Conservation (phyloP, 2,329 filamentous ascomycete species). For the Falciphora oryzae region DNA sequence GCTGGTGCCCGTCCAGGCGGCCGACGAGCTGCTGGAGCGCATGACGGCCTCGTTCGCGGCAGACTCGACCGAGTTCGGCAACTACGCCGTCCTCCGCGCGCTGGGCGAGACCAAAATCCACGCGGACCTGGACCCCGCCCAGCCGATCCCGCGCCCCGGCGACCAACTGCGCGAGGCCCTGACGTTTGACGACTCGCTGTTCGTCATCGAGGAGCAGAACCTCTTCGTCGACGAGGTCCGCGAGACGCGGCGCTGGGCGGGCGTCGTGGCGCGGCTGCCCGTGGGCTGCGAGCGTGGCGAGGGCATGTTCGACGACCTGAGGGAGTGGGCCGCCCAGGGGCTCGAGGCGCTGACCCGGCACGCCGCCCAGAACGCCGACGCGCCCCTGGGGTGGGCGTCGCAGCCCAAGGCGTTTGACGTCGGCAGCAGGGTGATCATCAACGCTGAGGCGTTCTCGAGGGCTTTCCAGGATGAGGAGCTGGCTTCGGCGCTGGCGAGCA, state of each 20-base stretch:
- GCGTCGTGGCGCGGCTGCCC: constrained; percentile 33
- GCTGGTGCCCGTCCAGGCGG: constrained; percentile 43
- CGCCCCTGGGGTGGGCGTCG: constrained; percentile 67
- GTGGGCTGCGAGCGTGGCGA: neutral
- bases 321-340: constrained; percentile 45
- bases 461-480: constrained; percentile 2
- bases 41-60: constrained; percentile 31
- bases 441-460: constrained; percentile 28
- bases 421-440: constrained; percentile 41
- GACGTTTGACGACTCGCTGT: constrained; percentile 62
- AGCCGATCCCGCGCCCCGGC: constrained; percentile 21
- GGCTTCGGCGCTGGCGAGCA: constrained; percentile 11
- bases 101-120: constrained; percentile 21
- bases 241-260: constrained; percentile 66
- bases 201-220: constrained; percentile 88
- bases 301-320: constrained; percentile 20
- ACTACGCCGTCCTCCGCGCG: constrained; percentile 37
- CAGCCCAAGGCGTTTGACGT: constrained; percentile 62
- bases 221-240: constrained; percentile 80
- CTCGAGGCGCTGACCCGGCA: constrained; percentile 36
- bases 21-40: constrained; percentile 38
- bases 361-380: constrained; percentile 37
- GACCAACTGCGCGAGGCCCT: constrained; percentile 39
- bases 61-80: constrained; percentile 29
- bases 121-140: neutral